A percentile compares a stretch with the other conserved stretches of the same genome.
Evolutionary conservation across 805 yeast species (phyloP).

Genomic region (Suhomyces tanzawaensis): DNA sequence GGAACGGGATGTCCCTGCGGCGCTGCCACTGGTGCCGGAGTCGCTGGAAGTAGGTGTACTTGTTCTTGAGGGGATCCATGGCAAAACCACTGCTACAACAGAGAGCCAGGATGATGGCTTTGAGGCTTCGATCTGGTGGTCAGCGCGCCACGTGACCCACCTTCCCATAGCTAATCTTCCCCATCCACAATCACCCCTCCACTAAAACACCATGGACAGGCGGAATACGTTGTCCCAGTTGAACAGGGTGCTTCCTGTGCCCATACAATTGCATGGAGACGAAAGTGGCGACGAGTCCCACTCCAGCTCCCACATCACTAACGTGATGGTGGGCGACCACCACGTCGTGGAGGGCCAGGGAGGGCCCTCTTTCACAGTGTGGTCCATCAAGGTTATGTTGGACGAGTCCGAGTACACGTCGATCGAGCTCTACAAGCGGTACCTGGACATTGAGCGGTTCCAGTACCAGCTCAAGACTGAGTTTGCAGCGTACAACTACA

Average conservation of each 20-base stretch:
- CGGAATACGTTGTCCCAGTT: conserved; percentile 17
- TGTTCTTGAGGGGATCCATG: conserved; percentile 50
- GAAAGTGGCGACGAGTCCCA: conserved; percentile 6
- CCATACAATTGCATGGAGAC: conserved; percentile 31
- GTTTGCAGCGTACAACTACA: conserved; percentile 32
- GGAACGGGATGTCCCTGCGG: conserved; percentile 62
- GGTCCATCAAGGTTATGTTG: conserved; percentile 38
- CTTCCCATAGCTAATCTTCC: background rate
- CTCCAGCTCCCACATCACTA: conserved; percentile 6
- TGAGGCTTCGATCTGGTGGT: too few relatives aligned
- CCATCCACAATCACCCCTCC: background rate
- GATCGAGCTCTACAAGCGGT: conserved; percentile 55
- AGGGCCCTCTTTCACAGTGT: conserved; percentile 36
- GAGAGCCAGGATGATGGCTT: too few relatives aligned
- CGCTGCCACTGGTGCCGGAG: conserved; percentile 58
- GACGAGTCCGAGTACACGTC: conserved; percentile 38
- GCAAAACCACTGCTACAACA: too few relatives aligned
- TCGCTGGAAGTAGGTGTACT: conserved; percentile 51
- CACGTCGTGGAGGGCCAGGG: conserved; percentile 38
- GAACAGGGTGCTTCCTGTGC: conserved; percentile 35
- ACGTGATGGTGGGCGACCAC: conserved; percentile 35
- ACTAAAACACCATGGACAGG: background rate
- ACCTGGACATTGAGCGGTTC: conserved; percentile 58
- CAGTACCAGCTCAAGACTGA: conserved; percentile 34
- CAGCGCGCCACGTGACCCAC: background rate